Conservation (phyloP, 257 asterid genomes). For the Capsicum rhomboideum region DNA sequence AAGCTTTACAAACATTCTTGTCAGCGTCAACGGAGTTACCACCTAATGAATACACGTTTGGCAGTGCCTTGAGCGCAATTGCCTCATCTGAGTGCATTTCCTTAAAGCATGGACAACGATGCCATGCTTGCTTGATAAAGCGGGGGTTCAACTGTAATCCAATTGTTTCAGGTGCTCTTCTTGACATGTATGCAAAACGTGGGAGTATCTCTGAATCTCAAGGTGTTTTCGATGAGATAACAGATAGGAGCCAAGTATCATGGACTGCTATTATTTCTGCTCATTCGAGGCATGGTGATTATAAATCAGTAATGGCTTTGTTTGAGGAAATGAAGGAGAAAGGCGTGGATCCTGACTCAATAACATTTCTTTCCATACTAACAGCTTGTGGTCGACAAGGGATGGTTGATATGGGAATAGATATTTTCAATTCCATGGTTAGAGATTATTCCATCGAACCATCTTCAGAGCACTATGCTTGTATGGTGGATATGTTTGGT, state of each 20-base stretch:
- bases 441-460: conserved; percentile 43
- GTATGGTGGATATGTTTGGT: conserved; percentile 90
- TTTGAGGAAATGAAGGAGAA: conserved; percentile 52
- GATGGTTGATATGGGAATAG: conserved; percentile 54
- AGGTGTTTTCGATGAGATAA: conserved; percentile 45
- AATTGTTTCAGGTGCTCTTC: conserved; percentile 65
- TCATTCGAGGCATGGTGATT: conserved; percentile 77
- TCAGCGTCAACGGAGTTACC: conserved; percentile 32
- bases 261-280: conserved; percentile 95
- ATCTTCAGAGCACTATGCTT: conserved; percentile 64
- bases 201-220: conserved; percentile 78
- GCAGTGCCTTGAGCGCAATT: conserved; percentile 69
- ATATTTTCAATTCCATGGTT: conserved; percentile 58
- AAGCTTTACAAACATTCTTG: conserved; percentile 57
- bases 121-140: conserved; percentile 48
- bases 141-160: conserved; percentile 51
- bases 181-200: conserved; percentile 92
- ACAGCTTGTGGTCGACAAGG: conserved; percentile 83
- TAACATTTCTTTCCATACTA: conserved; percentile 77
- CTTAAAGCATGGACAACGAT: conserved; percentile 57
- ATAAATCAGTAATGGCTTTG: conserved; percentile 56
- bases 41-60: conserved; percentile 81
- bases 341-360: conserved; percentile 61
- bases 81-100: conserved; percentile 82
- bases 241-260: conserved; percentile 49